phyloP scores from a whole-genome alignment of 495 filamentous ascomycete genomes.

The Penicillium canariense region DNA sequence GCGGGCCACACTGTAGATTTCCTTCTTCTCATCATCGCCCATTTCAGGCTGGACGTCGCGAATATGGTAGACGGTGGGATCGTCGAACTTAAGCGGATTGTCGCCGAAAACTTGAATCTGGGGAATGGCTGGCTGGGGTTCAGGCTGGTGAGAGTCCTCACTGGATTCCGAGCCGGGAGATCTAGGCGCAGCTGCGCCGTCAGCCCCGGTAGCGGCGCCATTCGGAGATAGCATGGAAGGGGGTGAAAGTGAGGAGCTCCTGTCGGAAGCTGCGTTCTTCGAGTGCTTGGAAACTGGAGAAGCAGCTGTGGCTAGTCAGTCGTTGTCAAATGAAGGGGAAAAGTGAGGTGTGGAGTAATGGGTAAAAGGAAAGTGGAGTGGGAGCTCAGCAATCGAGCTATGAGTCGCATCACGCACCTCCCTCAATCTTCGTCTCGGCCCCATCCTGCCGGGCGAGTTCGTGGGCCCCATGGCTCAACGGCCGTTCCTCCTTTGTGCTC shows the following conservation, averaged over 20 bases:
- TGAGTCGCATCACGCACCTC: conserved; percentile 51
- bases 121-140: conserved; percentile 71
- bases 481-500: conserved; percentile 53
- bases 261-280: conserved; percentile 56
- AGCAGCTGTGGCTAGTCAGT: conserved; percentile 29
- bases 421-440: conserved; percentile 50
- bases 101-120: conserved; percentile 84
- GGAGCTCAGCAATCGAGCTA: neutral
- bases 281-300: conserved; percentile 49
- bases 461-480: conserved; percentile 61
- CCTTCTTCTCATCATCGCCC: conserved; percentile 74
- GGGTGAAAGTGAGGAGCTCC: conserved; percentile 59
- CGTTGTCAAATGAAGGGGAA: conserved; percentile 13
- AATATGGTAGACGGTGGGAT: conserved; percentile 94
- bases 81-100: conserved; percentile 85
- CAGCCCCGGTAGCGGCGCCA: conserved; percentile 51
- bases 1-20: conserved; percentile 79
- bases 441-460: conserved; percentile 67
- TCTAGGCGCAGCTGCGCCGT: conserved; percentile 42
- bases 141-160: conserved; percentile 69
- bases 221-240: conserved; percentile 48
- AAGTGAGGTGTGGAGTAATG: conserved; percentile 13
- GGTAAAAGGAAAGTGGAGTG: conserved; percentile 12
- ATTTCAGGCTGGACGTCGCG: conserved; percentile 67
- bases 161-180: conserved; percentile 58